Conservation (phyloP, 2,329 filamentous ascomycete species). For the Pseudogymnoascus sp. region DNA sequence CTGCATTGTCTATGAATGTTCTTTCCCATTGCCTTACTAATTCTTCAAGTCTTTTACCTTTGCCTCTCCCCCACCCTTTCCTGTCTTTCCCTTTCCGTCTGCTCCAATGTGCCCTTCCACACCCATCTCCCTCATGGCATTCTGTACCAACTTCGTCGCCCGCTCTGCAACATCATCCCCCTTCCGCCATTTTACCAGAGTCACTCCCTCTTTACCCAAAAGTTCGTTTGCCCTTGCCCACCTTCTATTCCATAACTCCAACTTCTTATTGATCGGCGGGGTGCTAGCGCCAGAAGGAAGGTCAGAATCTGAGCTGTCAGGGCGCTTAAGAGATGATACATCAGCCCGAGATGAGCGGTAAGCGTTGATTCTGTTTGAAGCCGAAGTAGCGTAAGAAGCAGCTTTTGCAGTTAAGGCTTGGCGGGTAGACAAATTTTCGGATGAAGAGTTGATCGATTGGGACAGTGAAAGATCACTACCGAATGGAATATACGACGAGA, state of each 20-base stretch:
- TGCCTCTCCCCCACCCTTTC: conserved; percentile 25
- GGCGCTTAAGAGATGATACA: conserved; percentile 13
- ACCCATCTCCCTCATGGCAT: conserved; percentile 42
- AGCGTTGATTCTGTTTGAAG: neutral
- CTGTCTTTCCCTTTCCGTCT: conserved; percentile 24
- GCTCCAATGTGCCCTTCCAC: conserved; percentile 24
- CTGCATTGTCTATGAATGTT: conserved; percentile 1
- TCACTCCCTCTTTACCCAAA: conserved; percentile 59
- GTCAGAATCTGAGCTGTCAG: conserved; percentile 11
- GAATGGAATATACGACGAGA: conserved; percentile 21
- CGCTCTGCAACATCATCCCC: conserved; percentile 64
- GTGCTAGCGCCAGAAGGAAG: conserved; percentile 1
- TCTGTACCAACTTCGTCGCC: conserved; percentile 57
- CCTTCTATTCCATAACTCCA: conserved; percentile 65
- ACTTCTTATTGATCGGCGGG: conserved; percentile 52
- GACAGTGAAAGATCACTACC: neutral
- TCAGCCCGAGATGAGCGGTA: conserved; percentile 4
- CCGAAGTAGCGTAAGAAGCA: conserved; percentile 8
- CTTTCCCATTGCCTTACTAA: neutral
- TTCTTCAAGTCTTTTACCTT: conserved; percentile 30
- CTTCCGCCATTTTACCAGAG: conserved; percentile 65
- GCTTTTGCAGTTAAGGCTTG: neutral
- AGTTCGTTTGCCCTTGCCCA: conserved; percentile 58
- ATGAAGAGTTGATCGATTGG: neutral
- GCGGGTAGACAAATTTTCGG: neutral